Evolutionary conservation across 306 rosid species (phyloP).

Genomic region (Quercus dentata): DNA sequence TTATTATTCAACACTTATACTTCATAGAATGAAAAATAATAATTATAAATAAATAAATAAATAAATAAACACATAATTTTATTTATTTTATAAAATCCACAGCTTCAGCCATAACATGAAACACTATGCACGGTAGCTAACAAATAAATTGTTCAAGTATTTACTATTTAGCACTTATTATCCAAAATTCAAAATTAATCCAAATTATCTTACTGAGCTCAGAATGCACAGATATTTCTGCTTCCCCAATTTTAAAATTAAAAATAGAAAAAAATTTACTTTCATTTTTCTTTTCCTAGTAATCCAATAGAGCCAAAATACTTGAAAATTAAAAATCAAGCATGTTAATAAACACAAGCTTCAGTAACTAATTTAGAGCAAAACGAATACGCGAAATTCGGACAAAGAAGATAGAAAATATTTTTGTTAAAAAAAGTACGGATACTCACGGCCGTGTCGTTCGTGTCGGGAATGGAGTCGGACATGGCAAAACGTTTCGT

Average conservation of each 20-base stretch:
- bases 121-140: neutral
- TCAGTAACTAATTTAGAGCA: neutral
- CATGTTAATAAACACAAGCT: neutral
- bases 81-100: too few relatives aligned
- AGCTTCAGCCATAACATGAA: neutral
- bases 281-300: neutral
- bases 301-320: neutral
- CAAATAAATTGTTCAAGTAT: neutral
- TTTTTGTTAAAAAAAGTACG: neutral
- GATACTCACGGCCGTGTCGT: slow-evolving; percentile 63
- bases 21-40: neutral
- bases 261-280: neutral
- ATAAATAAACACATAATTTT: too few relatives aligned
- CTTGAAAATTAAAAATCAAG: neutral
- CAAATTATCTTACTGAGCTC: neutral
- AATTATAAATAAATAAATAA: too few relatives aligned
- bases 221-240: neutral
- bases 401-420: neutral
- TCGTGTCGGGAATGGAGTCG: slow-evolving; percentile 48
- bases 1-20: neutral
- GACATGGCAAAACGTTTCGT: slow-evolving; percentile 67
- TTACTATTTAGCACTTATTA: neutral
- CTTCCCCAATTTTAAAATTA: neutral
- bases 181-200: neutral
- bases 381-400: neutral